Evolutionary conservation across 805 yeast genomes (phyloP).

Genomic region (Tetrapisispora fleetii): DNA sequence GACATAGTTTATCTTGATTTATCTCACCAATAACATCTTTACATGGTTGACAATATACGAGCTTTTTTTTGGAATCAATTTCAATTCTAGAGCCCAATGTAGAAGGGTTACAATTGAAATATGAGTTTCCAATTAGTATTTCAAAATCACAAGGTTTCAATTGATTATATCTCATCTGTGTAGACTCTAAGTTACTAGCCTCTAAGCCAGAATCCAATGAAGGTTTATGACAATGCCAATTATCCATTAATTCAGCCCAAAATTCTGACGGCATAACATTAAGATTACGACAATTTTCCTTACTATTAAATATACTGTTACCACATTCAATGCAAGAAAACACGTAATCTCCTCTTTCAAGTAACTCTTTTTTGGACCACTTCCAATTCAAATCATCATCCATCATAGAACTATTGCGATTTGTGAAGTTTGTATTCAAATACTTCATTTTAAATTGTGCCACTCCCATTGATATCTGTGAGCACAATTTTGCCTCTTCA

Average conservation of each 20-base stretch:
- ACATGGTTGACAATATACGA: constrained; percentile 15
- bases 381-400: constrained; percentile 9
- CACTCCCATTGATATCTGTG: background rate
- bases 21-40: constrained; percentile 11
- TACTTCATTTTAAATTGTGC: background rate
- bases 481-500: background rate
- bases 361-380: constrained; percentile 19
- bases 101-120: constrained; percentile 8
- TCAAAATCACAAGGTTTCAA: constrained; percentile 20
- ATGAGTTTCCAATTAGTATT: constrained; percentile 21
- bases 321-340: constrained; percentile 14
- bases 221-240: constrained; percentile 95
- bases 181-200: constrained; percentile 5
- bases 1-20: constrained; percentile 12
- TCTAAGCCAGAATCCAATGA: constrained; percentile 6
- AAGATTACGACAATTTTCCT: constrained; percentile 11
- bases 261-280: constrained; percentile 78
- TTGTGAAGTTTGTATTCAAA: no score
- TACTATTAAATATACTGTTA: constrained; percentile 3
- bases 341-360: constrained; percentile 2
- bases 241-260: constrained; percentile 94
- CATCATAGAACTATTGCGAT: constrained; percentile 4
- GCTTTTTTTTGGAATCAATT: background rate
- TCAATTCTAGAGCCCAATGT: constrained; percentile 6
- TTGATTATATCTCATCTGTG: constrained; percentile 11